phyloP scores from a whole-genome alignment of 1,284 basidiomycete genomes.

The Heterobasidion annosum region DNA sequence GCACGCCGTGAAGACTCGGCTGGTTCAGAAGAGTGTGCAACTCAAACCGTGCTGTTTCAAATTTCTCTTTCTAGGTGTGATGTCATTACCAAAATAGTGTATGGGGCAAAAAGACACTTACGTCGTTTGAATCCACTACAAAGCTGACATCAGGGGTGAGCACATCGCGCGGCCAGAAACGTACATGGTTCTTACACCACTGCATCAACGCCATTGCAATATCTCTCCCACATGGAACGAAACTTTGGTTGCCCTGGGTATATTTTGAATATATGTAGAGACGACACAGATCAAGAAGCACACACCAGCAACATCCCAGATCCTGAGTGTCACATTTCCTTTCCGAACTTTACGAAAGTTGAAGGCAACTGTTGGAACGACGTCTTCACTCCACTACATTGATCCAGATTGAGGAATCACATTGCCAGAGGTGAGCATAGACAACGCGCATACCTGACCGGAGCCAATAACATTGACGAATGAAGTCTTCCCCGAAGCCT shows the following conservation, averaged over 20 bases:
- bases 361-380: slow-evolving; percentile 91
- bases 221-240: slow-evolving; percentile 90
- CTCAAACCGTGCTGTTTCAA: slow-evolving; percentile 85
- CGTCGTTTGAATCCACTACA: slow-evolving; percentile 85
- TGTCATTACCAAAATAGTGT: not conserved
- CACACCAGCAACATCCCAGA: slow-evolving; percentile 89
- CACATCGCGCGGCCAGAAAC: slow-evolving; percentile 7
- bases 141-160: slow-evolving; percentile 44
- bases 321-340: slow-evolving; percentile 86
- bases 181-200: slow-evolving; percentile 63
- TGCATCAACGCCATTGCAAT: slow-evolving; percentile 91
- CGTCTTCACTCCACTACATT: slow-evolving; percentile 85
- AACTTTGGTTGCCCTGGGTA: slow-evolving; percentile 83
- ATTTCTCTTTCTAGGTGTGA: slow-evolving; percentile 55
- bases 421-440: not conserved
- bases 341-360: slow-evolving; percentile 81
- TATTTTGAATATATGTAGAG: not conserved
- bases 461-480: slow-evolving; percentile 88
- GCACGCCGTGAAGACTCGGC: slow-evolving; percentile 69
- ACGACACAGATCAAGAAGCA: slow-evolving; percentile 1
- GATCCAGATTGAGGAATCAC: not conserved
- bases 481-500: slow-evolving; percentile 93
- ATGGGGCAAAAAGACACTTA: slow-evolving; percentile 26
- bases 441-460: slow-evolving; percentile 44
- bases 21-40: slow-evolving; percentile 80